Evolutionary conservation across 352 stramenopile species (phyloP).

Genomic region (Phytophthora melonis): DNA sequence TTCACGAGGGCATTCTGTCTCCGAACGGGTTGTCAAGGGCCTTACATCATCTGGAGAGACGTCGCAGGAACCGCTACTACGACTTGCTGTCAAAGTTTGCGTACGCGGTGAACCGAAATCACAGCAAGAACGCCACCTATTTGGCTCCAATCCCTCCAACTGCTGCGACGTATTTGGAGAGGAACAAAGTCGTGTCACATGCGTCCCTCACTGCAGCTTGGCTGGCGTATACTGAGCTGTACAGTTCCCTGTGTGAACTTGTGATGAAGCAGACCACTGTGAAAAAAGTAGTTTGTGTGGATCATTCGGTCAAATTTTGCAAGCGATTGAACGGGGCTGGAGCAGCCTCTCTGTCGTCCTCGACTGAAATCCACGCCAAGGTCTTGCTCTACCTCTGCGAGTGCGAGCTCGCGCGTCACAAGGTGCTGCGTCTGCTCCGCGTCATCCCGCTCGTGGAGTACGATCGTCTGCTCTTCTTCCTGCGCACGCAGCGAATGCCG

Average conservation of each 20-base stretch:
- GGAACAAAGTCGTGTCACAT: too few relatives aligned
- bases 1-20: too few relatives aligned
- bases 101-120: too few relatives aligned
- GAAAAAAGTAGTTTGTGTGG: background rate
- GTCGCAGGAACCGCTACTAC: too few relatives aligned
- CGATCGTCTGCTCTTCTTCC: constrained; percentile 50
- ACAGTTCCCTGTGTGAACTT: background rate
- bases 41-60: too few relatives aligned
- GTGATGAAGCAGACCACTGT: constrained; percentile 2
- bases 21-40: too few relatives aligned
- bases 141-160: too few relatives aligned
- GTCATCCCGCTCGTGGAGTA: constrained; percentile 46
- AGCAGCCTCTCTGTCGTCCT: background rate
- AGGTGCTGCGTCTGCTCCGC: constrained; percentile 58
- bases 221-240: background rate
- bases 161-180: too few relatives aligned
- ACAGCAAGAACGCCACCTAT: too few relatives aligned
- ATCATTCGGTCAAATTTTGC: constrained; percentile 20
- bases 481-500: constrained; percentile 61
- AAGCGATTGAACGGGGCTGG: constrained; percentile 4
- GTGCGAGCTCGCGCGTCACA: constrained; percentile 49
- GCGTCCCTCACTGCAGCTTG: background rate
- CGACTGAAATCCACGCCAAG: constrained; percentile 29
- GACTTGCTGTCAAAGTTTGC: too few relatives aligned
- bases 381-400: constrained; percentile 62